These are phyloP conservation scores for Didymella lethalis DNA, from an alignment of 2,329 filamentous ascomycete species.

Conservation along the genomic window DNA sequence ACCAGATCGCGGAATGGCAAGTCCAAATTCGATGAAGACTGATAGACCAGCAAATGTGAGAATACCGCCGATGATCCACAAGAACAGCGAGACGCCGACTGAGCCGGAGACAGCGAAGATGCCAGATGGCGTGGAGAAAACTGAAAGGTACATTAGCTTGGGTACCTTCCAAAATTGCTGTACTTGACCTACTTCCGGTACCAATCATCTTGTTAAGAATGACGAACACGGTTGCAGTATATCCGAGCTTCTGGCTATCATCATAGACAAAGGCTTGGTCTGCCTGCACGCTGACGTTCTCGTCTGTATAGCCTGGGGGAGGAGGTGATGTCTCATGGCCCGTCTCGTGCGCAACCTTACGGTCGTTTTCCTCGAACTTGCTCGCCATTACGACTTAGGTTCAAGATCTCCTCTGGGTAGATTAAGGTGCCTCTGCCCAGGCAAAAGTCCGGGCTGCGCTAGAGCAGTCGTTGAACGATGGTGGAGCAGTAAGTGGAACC, in stretches of 20 bases:
- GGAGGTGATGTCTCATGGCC: constrained; percentile 25
- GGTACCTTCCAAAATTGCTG: background rate
- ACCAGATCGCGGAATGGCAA: constrained; percentile 68
- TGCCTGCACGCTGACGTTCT: constrained; percentile 39
- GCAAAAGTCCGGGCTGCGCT: background rate
- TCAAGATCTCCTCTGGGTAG: background rate
- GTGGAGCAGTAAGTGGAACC: background rate
- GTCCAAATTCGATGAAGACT: constrained; percentile 70
- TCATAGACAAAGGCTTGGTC: constrained; percentile 45
- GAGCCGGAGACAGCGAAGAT: constrained; percentile 64
- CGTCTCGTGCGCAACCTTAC: constrained; percentile 28
- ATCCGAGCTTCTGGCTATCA: constrained; percentile 45
- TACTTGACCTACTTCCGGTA: constrained; percentile 36
- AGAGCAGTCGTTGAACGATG: constrained; percentile 2
- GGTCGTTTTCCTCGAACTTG: constrained; percentile 31
- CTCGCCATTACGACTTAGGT: constrained; percentile 27
- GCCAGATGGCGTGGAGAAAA: constrained; percentile 66
- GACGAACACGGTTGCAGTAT: constrained; percentile 46
- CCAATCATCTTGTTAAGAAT: constrained; percentile 47
- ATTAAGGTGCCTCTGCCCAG: background rate
- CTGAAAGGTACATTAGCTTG: constrained; percentile 21
- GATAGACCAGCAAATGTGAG: constrained; percentile 67
- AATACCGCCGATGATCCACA: constrained; percentile 63
- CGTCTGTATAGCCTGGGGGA: constrained; percentile 27
- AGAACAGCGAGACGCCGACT: constrained; percentile 61